phyloP scores from a whole-genome alignment of 2,329 filamentous ascomycete species.

The Tympanopsis confertula region DNA sequence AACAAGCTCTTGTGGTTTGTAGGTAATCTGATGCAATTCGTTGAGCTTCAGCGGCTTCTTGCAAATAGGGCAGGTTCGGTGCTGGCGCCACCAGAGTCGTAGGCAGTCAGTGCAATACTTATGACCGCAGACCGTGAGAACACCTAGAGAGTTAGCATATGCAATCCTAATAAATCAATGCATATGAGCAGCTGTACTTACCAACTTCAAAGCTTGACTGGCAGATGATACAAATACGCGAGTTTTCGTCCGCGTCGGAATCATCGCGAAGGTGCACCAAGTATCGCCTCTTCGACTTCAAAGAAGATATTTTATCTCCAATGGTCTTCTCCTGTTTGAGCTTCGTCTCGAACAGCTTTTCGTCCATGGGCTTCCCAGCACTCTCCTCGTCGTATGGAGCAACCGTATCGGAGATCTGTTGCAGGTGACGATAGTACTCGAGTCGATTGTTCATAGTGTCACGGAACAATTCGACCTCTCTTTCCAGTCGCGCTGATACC shows the following conservation, averaged over 20 bases:
- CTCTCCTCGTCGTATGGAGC: conserved; percentile 57
- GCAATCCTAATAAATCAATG: too few species aligned
- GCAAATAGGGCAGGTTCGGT: conserved; percentile 74
- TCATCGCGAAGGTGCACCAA: conserved; percentile 39
- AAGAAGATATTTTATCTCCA: conserved; percentile 44
- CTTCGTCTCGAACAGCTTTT: conserved; percentile 14
- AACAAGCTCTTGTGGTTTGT: conserved; percentile 65
- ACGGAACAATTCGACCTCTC: conserved; percentile 67
- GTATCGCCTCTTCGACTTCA: conserved; percentile 68
- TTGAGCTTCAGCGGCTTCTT: conserved; percentile 53
- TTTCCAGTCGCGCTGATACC: conserved; percentile 35
- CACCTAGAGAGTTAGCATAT: conserved; percentile 45
- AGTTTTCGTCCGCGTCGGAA: conserved; percentile 50
- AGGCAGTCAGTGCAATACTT: conserved; percentile 87
- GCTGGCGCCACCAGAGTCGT: conserved; percentile 61
- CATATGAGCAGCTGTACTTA: not conserved
- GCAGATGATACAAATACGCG: conserved; percentile 77
- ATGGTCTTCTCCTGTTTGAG: conserved; percentile 31
- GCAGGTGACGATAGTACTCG: conserved; percentile 83
- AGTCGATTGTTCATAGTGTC: conserved; percentile 73
- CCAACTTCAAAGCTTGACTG: conserved; percentile 45
- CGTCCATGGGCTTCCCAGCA: conserved; percentile 36
- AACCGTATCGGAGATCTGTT: conserved; percentile 81
- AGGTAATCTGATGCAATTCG: conserved; percentile 75
- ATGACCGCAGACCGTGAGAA: conserved; percentile 80